Base-by-base conservation (phyloP, 2,329 filamentous ascomycete species). In the Pseudocercospora musae region DNA sequence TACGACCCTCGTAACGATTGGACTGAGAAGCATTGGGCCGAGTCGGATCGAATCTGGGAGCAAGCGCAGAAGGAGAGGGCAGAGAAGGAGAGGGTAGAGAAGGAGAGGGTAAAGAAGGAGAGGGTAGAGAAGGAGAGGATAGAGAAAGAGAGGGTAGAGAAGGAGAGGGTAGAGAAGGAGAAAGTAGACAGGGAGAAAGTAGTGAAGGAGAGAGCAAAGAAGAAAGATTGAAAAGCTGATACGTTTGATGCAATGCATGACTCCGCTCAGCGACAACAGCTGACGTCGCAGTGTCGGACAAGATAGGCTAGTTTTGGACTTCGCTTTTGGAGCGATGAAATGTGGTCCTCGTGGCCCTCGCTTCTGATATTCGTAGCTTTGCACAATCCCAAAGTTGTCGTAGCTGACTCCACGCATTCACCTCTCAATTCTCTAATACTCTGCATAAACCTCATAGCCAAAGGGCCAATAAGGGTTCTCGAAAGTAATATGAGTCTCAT, bases 401-500 rank as follows among this genome's bases (percentile, higher is more conserved):
- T 27, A 3, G 3, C 25, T 27, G 25, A n/a, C n/a, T n/a, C n/a
- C n/a, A n/a, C n/a, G 25, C 25, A 3, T 27, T 3, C 25, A 27
- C 3, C 25, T 27, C 25, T 7, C 25, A 7, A 27, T 27, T 29
- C 4, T 29, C 29, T 31, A 31, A 31, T 48, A 46, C n/a, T 50
- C 58, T 3, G 25, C 50, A 56, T 60, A 55, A 31, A 60, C 20
- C 21, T 56, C 49, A 46, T 60, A 60, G 1, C 52, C 50, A 0
- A 31, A 18, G 7, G 21, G 33, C 33, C 56, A 44, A 20, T 60
- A 60, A 13, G 58, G 49, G 13, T 56, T 49, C 57, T 65, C 57
- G 70, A 62, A 62, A 50, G 63, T 66, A 31, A 57, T 59, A 46
- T 74, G 72, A 20, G 37, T 60, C 33, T 60, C 49, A 55, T 46